Evolutionary conservation across 2,329 filamentous ascomycete genomes (phyloP).

Genomic region (Lasiodiplodia gonubiensis): DNA sequence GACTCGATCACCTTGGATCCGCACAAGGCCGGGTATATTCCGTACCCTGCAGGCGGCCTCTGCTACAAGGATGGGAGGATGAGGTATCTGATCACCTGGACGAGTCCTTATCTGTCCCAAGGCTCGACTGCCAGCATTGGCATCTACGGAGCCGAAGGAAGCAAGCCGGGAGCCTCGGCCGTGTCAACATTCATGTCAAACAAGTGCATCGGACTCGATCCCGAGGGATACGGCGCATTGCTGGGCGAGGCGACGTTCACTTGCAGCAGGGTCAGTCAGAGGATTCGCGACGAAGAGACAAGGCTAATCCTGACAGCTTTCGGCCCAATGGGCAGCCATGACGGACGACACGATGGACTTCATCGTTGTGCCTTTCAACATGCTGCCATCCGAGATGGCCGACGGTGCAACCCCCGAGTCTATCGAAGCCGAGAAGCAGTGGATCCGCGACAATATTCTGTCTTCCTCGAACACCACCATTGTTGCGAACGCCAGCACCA

Average conservation of each 20-base stretch:
- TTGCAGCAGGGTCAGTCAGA: constrained; percentile 45
- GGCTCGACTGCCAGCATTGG: constrained; percentile 51
- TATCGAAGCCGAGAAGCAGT: constrained; percentile 47
- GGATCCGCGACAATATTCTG: constrained; percentile 50
- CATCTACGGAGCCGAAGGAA: constrained; percentile 54
- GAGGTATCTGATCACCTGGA: constrained; percentile 54
- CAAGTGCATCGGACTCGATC: constrained; percentile 50
- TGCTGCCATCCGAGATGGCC: constrained; percentile 46
- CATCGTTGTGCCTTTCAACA: constrained; percentile 52
- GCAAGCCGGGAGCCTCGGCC: constrained; percentile 55
- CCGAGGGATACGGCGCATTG: constrained; percentile 51
- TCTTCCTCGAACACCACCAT: constrained; percentile 47
- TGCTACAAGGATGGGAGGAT: constrained; percentile 54
- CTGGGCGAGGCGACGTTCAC: constrained; percentile 54
- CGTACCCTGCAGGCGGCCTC: constrained; percentile 54
- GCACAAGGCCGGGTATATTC: constrained; percentile 56
- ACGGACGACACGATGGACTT: constrained; percentile 44
- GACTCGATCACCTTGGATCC: constrained; percentile 58
- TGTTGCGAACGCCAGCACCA: constrained; percentile 37
- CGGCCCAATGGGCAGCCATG: constrained; percentile 51
- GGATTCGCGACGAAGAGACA: background rate
- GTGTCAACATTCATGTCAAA: constrained; percentile 55
- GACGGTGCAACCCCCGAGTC: constrained; percentile 34
- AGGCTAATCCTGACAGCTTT: constrained; percentile 32
- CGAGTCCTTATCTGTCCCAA: constrained; percentile 48